Base-by-base conservation (phyloP, 1,139 yeast species). In the Blastobotrys malaysiensis region DNA sequence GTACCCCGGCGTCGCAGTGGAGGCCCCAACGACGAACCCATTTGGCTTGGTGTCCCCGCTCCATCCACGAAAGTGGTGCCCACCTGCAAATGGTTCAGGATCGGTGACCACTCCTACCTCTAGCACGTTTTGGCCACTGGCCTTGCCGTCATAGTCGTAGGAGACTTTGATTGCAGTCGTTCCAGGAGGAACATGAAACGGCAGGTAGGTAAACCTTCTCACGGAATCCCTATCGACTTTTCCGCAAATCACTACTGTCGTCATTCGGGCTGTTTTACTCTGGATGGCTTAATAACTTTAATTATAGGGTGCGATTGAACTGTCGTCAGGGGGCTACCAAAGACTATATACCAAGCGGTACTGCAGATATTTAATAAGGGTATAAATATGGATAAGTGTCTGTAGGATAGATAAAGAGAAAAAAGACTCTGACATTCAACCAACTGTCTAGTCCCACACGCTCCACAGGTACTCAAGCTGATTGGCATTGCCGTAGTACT, bases 1-100 rank as follows among this genome's bases (percentile, higher is more conserved):
- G 45, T 57, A 57, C 13, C 60, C 60, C 1, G 60, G 60, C 6
- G 60, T 57, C 4, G 60, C 57, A 50, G 22, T 65, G 68, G 16
- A 13, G n/a, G 16, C 39, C 3, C 39, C 39, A 13, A 31, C n/a
- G 16, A 16, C 3, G 39, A 31, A 31, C 16, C 39, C 39, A n/a
- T 31, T 16, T 7, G 39, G 39, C 11, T 31, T 31, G 5, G 39
- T 31, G 39, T 31, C 39, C 13, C 39, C 39, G 39, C 39, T 31
- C 39, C 39, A 31, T 13, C 39, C 39, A 16, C 39, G 39, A 31
- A 31, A 31, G 16, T 31, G 39, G 16, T 31, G 39, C 7, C 16
- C 39, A 3, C 39, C 39, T 13, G 39, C 39, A 16, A 31, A 31
- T 7, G 39, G 39, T 7, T 31, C 16, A 7, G 39, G 39, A 31